Conservation (phyloP, 495 filamentous ascomycete species). For the Barbatosphaeria neglecta region DNA sequence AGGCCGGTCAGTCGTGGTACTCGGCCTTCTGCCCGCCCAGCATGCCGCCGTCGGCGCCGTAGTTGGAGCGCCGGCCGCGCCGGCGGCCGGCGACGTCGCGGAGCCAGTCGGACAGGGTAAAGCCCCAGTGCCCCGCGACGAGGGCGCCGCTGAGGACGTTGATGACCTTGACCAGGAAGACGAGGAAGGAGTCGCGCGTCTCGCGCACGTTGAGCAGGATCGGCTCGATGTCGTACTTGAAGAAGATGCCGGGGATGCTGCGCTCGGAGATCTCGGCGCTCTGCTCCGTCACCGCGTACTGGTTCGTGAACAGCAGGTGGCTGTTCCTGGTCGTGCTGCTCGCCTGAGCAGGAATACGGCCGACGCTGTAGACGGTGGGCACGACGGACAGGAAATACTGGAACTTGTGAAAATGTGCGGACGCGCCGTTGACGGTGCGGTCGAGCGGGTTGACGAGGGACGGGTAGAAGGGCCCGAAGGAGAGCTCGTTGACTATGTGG, state of each 20-base stretch:
- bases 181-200: conserved; percentile 59
- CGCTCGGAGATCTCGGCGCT: conserved; percentile 54
- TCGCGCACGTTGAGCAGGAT: conserved; percentile 79
- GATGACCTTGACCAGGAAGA: conserved; percentile 62
- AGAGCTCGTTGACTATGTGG: conserved; percentile 91
- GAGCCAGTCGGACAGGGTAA: conserved; percentile 40
- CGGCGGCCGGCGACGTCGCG: conserved; percentile 35
- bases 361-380: conserved; percentile 81
- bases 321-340: no score
- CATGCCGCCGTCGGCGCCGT: conserved; percentile 48
- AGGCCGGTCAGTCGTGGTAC: conserved; percentile 13
- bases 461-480: conserved; percentile 92
- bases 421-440: conserved; percentile 65
- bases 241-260: conserved; percentile 81
- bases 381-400: conserved; percentile 98
- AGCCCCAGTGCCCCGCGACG: conserved; percentile 51
- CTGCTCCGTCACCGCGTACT: conserved; percentile 93
- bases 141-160: conserved; percentile 49
- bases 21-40: conserved; percentile 27
- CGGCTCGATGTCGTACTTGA: conserved; percentile 99
- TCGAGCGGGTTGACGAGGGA: conserved; percentile 90
- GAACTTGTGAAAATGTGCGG: conserved; percentile 78
- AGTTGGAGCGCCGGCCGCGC: conserved; percentile 30
- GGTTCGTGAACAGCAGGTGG: conserved; percentile 74
- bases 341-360: no score